These are phyloP conservation scores for Boletus barrowsii DNA, from an alignment of 768 basidiomycete species.

Conservation along the genomic window DNA sequence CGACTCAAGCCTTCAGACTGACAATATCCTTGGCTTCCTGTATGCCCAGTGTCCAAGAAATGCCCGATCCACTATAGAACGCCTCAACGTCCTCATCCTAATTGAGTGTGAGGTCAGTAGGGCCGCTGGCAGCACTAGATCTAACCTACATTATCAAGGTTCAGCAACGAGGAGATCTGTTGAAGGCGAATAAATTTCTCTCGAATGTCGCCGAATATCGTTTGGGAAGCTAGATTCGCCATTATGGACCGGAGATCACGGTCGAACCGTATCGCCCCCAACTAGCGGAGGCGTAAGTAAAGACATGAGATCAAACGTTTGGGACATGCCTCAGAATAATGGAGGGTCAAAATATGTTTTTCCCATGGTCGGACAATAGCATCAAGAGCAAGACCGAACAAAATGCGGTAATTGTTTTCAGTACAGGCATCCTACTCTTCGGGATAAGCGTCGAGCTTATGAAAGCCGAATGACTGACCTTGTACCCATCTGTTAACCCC, in stretches of 20 bases:
- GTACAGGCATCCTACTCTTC: constrained; percentile 73
- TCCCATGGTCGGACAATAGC: constrained; percentile 95
- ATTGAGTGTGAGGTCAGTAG: constrained; percentile 3
- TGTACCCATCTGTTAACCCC: constrained; percentile 78
- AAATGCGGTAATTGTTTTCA: constrained; percentile 79
- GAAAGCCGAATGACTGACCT: constrained; percentile 43
- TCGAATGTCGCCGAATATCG: constrained; percentile 82
- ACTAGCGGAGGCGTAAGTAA: constrained; percentile 41
- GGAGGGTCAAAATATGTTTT: constrained; percentile 74
- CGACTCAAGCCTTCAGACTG: constrained; percentile 45
- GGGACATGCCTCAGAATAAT: constrained; percentile 77
- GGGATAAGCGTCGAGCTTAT: not conserved
- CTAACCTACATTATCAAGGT: constrained; percentile 66
- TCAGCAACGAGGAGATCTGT: constrained; percentile 89
- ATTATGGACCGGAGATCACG: constrained; percentile 84
- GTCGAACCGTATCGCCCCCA: constrained; percentile 95
- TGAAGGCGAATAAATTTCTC: constrained; percentile 92
- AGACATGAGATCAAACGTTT: not conserved
- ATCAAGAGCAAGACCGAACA: constrained; percentile 85
- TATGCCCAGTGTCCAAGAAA: constrained; percentile 78
- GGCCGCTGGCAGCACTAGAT: not conserved
- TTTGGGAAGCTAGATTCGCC: constrained; percentile 83
- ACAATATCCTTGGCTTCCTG: constrained; percentile 74
- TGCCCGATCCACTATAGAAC: constrained; percentile 91
- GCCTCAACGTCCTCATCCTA: constrained; percentile 95